Evolutionary conservation across 2,329 filamentous ascomycete genomes (phyloP).

Genomic region (Thielaviopsis euricoi): DNA sequence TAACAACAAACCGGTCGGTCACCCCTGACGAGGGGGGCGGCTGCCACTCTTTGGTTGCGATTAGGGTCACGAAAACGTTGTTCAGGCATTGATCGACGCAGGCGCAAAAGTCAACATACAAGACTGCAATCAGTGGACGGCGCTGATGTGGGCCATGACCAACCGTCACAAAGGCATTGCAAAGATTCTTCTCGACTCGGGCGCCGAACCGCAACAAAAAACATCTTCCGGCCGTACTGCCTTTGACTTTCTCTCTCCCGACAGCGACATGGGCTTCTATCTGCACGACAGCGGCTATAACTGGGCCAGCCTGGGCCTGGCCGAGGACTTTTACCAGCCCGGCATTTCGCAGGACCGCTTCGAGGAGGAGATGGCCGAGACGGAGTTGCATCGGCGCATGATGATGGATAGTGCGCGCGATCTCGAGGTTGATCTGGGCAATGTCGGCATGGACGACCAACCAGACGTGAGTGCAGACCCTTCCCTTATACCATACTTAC

Average conservation of each 20-base stretch:
- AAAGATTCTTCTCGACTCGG: conserved; percentile 79
- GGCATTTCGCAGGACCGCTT: conserved; percentile 88
- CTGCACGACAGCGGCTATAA: conserved; percentile 86
- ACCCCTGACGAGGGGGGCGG: conserved; percentile 10
- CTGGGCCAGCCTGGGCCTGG: conserved; percentile 45
- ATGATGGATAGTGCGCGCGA: conserved; percentile 99
- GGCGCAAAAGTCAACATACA: conserved; percentile 84
- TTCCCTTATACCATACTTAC: background rate
- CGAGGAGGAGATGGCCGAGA: conserved; percentile 94
- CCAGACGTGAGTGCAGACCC: conserved; percentile 49
- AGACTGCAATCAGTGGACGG: conserved; percentile 93
- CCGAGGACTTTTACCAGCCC: conserved; percentile 85
- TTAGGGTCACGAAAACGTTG: conserved; percentile 77
- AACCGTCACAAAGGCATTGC: conserved; percentile 94
- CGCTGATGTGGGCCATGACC: conserved; percentile 99
- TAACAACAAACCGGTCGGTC: conserved; percentile 4
- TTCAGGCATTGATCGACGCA: conserved; percentile 65
- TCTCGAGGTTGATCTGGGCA: conserved; percentile 88
- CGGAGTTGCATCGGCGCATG: conserved; percentile 84
- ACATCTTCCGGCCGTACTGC: conserved; percentile 87
- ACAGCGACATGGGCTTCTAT: conserved; percentile 94
- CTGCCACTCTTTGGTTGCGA: background rate
- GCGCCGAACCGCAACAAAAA: conserved; percentile 88
- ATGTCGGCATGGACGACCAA: conserved; percentile 88
- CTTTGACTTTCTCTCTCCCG: conserved; percentile 86